A percentile compares a stretch with the other conserved stretches of the same genome.
Evolutionary conservation across 2,329 filamentous ascomycete species (phyloP).

Genomic region (Didymella segeticola): DNA sequence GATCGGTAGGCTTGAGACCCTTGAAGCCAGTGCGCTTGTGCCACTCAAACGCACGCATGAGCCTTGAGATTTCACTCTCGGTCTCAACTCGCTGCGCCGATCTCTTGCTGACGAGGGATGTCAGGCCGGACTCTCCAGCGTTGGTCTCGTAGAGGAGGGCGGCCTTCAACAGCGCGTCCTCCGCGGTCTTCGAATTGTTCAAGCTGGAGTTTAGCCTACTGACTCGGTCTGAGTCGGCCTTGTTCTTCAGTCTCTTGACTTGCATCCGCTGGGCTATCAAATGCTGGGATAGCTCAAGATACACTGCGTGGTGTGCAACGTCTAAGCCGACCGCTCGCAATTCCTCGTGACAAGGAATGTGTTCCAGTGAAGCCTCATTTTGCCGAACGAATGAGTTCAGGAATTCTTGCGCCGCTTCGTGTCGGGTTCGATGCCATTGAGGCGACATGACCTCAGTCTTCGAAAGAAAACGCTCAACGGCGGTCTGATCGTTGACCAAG

Average conservation of each 20-base stretch:
- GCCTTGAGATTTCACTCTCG: constrained; percentile 18
- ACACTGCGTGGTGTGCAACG: constrained; percentile 59
- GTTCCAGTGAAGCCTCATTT: constrained; percentile 41
- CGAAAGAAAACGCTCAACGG: constrained; percentile 63
- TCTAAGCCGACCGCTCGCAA: constrained; percentile 54
- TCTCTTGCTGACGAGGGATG: constrained; percentile 23
- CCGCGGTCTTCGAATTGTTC: constrained; percentile 53
- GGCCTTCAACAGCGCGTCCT: constrained; percentile 61
- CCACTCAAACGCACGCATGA: constrained; percentile 28
- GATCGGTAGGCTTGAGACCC: constrained; percentile 5
- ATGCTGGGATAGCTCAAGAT: constrained; percentile 63
- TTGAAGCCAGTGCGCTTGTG: constrained; percentile 13
- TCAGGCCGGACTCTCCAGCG: constrained; percentile 22
- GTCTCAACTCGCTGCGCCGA: constrained; percentile 20
- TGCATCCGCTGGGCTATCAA: constrained; percentile 60
- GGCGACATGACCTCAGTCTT: constrained; percentile 59
- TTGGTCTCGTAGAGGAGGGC: constrained; percentile 36
- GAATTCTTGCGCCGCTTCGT: constrained; percentile 62
- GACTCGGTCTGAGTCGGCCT: constrained; percentile 46
- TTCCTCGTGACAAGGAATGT: constrained; percentile 54
- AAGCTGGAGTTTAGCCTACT: constrained; percentile 55
- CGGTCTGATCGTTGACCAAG: constrained; percentile 41
- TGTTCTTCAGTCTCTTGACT: constrained; percentile 48
- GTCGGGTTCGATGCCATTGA: constrained; percentile 60
- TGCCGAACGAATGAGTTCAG: constrained; percentile 59